Conservation (phyloP, 2,329 filamentous ascomycete genomes). For the Lasiodiplodia theobromae region DNA sequence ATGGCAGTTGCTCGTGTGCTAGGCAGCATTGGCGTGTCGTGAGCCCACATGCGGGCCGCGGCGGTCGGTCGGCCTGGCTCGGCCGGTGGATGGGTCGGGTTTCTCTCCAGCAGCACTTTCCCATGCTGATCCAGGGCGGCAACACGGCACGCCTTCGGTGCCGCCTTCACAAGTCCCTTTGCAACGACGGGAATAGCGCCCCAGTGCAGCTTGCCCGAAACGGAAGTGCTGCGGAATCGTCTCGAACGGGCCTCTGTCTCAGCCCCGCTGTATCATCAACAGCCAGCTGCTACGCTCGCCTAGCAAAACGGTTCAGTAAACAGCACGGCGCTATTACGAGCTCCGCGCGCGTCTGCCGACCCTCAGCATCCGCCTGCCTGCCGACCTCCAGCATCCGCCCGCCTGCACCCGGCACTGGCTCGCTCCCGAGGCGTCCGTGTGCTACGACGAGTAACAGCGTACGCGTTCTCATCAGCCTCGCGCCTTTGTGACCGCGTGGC, state of each 20-base stretch:
- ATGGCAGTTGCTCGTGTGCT: conserved; percentile 1
- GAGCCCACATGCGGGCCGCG: conserved; percentile 11
- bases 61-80: conserved; percentile 10
- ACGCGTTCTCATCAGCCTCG: conserved; percentile 23
- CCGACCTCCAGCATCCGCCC: conserved; percentile 4
- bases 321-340: conserved; percentile 13
- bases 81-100: conserved; percentile 9
- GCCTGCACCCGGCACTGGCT: conserved; percentile 15
- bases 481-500: conserved; percentile 19
- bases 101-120: conserved; percentile 15
- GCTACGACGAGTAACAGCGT: conserved; percentile 7
- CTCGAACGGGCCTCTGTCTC: conserved; percentile 19
- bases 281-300: not conserved
- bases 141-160: conserved; percentile 19
- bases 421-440: conserved; percentile 19
- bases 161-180: not conserved
- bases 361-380: not conserved
- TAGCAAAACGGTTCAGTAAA: conserved; percentile 9
- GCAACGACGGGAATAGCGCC: not conserved
- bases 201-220: not conserved
- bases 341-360: conserved; percentile 9
- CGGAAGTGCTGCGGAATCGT: conserved; percentile 20
- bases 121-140: not conserved
- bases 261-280: conserved; percentile 10
- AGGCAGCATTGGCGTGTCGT: not conserved